Evolutionary conservation across 371 early-diverging fungal genomes (phyloP), one percentile per base, ranked within the genome.

Genomic region (Rhizopus arrhizus): DNA sequence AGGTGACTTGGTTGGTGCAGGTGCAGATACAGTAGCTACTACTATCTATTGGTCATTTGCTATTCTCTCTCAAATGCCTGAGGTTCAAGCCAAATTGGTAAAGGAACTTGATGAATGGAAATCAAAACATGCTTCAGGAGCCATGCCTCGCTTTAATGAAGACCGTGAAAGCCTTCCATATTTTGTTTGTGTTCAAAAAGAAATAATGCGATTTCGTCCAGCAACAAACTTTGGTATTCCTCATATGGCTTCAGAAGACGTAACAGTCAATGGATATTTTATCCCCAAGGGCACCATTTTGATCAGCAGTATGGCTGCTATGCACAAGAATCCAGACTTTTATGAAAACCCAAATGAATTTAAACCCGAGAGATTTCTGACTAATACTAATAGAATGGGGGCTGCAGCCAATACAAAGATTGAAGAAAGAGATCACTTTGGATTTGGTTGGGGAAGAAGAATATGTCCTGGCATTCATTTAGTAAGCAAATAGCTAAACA

Each of bases 1-100:
- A 68, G 69, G 56, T 56, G 68, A 68, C 16, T 47, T 69, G n/a
- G 47, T 69, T 56, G 58, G 42, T 45, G 69, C 62, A 45, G 69
- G 65, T 47, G 38, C 69, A n/a, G 69, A 69, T 47, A 64, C 69
- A 3, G 59, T 43, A 5, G 57, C 64, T 22, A 52, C 61, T 16
- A 48, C 65, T 0, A 31, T 65, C 10, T 31, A 59, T 4, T 69
- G 70, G 70, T 11, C 40, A 2, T 15, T 65, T 10, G 59, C 58
- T 9, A 59, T 65, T 32, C 40, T 69, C 16, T 58, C 62, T 36
- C 59, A 65, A 29, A 48, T 61, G 12, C 65, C 70, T 11, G 65
- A 59, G 0, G 62, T 65, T 0, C 70, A 69, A 53, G 34, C 47
- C 35, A 56, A 55, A 31, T 54, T 69, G 11, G 52, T 47, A 10